Percentiles rank a stretch among this genome's conserved stretches.
phyloP scores from a whole-genome alignment of 768 basidiomycete genomes.

The Hebeloma cylindrosporum region DNA sequence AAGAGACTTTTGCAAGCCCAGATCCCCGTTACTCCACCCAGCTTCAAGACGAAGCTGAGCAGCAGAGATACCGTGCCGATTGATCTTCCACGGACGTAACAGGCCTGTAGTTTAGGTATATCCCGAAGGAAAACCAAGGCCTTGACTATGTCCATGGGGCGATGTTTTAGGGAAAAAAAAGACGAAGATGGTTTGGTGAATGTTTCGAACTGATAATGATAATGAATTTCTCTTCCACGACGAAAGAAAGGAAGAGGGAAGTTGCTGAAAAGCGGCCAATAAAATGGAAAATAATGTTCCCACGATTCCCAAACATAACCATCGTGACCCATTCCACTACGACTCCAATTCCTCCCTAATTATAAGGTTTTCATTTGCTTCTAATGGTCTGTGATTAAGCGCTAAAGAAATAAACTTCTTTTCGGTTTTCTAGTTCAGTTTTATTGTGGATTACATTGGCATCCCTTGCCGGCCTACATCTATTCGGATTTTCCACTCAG shows the following conservation, averaged over 20 bases:
- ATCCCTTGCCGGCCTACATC: too few relatives aligned
- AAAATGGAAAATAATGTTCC: slow-evolving; percentile 15
- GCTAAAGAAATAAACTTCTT: too few relatives aligned
- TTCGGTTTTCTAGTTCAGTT: too few relatives aligned
- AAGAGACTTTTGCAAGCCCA: slow-evolving; percentile 47
- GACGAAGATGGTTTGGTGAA: background rate
- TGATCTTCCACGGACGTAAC: slow-evolving; percentile 75
- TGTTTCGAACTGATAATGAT: background rate
- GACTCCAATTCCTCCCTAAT: too few relatives aligned
- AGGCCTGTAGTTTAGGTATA: slow-evolving; percentile 48
- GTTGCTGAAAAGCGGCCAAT: too few relatives aligned
- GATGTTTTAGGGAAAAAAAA: too few relatives aligned
- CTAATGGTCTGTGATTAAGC: too few relatives aligned
- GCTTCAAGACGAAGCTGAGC: slow-evolving; percentile 56
- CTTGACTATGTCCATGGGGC: slow-evolving; percentile 68
- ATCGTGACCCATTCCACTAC: too few relatives aligned
- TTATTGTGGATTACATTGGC: too few relatives aligned
- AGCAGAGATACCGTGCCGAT: slow-evolving; percentile 44
- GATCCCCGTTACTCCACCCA: slow-evolving; percentile 44
- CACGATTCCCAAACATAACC: slow-evolving; percentile 16
- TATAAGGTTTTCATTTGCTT: too few relatives aligned
- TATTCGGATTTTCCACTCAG: too few relatives aligned
- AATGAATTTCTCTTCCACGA: background rate
- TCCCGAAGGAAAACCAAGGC: slow-evolving; percentile 38
- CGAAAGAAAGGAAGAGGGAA: background rate